Percentiles rank a stretch among this genome's conserved stretches.
Conservation (phyloP, 805 yeast species). For the Metschnikowia peoriensis region DNA sequence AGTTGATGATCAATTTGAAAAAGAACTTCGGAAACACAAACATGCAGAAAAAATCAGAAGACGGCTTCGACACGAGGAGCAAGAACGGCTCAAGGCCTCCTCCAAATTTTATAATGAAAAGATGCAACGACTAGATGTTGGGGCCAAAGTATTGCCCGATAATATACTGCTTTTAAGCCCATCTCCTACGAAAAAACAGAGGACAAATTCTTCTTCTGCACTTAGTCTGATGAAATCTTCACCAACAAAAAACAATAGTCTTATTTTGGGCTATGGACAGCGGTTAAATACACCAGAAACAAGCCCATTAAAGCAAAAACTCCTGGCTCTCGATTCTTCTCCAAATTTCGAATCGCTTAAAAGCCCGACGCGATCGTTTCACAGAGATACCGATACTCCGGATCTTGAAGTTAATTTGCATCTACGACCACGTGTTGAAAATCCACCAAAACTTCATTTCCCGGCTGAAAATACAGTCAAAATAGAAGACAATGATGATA, state of each 20-base stretch:
- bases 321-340: not conserved
- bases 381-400: not conserved
- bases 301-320: constrained; percentile 4
- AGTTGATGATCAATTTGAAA: constrained; percentile 29
- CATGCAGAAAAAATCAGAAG: constrained; percentile 12
- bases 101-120: constrained; percentile 15
- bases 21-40: constrained; percentile 14
- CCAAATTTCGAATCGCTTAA: not conserved
- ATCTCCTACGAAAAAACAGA: constrained; percentile 29
- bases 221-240: not conserved
- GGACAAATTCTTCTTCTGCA: constrained; percentile 2
- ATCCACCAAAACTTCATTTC: not conserved
- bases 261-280: not conserved
- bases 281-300: constrained; percentile 3
- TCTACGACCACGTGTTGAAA: not conserved
- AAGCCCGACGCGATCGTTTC: not conserved
- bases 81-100: constrained; percentile 10
- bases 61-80: constrained; percentile 18
- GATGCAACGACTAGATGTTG: constrained; percentile 4
- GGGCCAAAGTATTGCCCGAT: constrained; percentile 16
- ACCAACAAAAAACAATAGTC: not conserved
- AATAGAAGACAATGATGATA: not conserved
- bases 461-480: not conserved
- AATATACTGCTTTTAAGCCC: constrained; percentile 28
- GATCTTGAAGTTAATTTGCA: not conserved